phyloP scores from a whole-genome alignment of 768 basidiomycete genomes.

The Tylopilus subfusipes region DNA sequence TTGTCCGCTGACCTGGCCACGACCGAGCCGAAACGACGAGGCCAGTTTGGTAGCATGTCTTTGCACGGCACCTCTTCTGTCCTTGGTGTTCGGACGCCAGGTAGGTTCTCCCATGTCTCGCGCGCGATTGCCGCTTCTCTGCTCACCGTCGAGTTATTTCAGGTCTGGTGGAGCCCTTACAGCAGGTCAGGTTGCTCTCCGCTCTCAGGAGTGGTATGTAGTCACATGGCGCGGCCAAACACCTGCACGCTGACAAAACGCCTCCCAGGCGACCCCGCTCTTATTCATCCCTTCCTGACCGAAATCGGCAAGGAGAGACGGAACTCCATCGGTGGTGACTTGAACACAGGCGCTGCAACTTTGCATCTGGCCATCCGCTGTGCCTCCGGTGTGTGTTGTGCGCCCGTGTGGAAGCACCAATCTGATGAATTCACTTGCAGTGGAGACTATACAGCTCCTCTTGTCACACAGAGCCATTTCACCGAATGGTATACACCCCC shows the following conservation, averaged over 20 bases:
- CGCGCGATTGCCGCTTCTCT: neutral
- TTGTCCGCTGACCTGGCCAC: neutral
- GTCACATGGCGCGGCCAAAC: neutral
- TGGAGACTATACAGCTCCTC: slow-evolving; percentile 63
- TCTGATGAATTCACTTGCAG: slow-evolving; percentile 33
- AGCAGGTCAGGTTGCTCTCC: slow-evolving; percentile 62
- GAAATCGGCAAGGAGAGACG: slow-evolving; percentile 69
- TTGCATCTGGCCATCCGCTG: slow-evolving; percentile 83
- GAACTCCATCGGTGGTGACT: slow-evolving; percentile 42
- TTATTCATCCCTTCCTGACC: slow-evolving; percentile 77
- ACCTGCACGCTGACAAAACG: neutral
- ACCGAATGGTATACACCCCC: slow-evolving; percentile 73
- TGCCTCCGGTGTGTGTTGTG: slow-evolving; percentile 55
- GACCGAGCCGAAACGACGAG: neutral
- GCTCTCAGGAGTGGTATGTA: slow-evolving; percentile 58
- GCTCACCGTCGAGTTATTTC: slow-evolving; percentile 5
- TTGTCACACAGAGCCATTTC: slow-evolving; percentile 73
- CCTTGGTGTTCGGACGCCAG: slow-evolving; percentile 17
- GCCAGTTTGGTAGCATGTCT: slow-evolving; percentile 18
- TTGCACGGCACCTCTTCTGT: slow-evolving; percentile 14
- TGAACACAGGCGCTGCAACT: slow-evolving; percentile 70
- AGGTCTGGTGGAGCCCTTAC: slow-evolving; percentile 43
- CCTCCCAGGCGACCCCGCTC: slow-evolving; percentile 62
- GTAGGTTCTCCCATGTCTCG: slow-evolving; percentile 2
- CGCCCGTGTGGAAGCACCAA: neutral